Conservation (phyloP, 2,329 filamentous ascomycete species). For the Ilyonectria destructans region DNA sequence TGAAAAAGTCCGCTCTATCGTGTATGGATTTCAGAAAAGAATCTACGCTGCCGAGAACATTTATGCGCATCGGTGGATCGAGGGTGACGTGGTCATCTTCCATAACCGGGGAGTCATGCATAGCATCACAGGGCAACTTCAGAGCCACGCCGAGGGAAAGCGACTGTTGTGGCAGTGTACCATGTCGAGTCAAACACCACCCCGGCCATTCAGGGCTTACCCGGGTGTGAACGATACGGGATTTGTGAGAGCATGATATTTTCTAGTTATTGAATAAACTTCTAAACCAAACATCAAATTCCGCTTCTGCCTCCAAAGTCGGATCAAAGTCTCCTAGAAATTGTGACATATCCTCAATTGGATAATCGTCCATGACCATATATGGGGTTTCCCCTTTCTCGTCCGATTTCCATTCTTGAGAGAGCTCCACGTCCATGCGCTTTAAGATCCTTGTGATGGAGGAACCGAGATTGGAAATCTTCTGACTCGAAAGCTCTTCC, state of each 20-base stretch:
- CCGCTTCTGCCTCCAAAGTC: too few relatives aligned
- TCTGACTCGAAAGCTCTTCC: background rate
- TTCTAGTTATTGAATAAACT: slow-evolving; percentile 5
- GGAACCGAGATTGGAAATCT: too few relatives aligned
- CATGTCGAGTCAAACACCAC: slow-evolving; percentile 38
- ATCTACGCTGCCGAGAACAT: slow-evolving; percentile 49
- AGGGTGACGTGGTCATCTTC: slow-evolving; percentile 52
- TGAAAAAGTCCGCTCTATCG: slow-evolving; percentile 44
- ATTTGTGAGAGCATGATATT: background rate
- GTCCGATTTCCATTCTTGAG: background rate
- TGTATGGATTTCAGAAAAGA: slow-evolving; percentile 47
- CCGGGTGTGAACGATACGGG: slow-evolving; percentile 20
- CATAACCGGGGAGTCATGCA: slow-evolving; percentile 54
- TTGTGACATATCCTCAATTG: too few relatives aligned
- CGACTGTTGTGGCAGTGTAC: slow-evolving; percentile 53
- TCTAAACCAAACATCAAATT: too few relatives aligned
- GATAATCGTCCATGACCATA: too few relatives aligned
- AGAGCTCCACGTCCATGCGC: too few relatives aligned
- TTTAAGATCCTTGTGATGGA: too few relatives aligned
- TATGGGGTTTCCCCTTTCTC: too few relatives aligned
- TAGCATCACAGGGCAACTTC: slow-evolving; percentile 49
- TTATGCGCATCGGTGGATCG: slow-evolving; percentile 51
- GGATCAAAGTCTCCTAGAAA: too few relatives aligned
- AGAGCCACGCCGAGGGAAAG: slow-evolving; percentile 41
- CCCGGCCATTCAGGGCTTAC: slow-evolving; percentile 15